Percentiles rank a stretch among this genome's conserved stretches.
phyloP scores from a whole-genome alignment of 495 filamentous ascomycete genomes.

The Amniculicola lignicola region DNA sequence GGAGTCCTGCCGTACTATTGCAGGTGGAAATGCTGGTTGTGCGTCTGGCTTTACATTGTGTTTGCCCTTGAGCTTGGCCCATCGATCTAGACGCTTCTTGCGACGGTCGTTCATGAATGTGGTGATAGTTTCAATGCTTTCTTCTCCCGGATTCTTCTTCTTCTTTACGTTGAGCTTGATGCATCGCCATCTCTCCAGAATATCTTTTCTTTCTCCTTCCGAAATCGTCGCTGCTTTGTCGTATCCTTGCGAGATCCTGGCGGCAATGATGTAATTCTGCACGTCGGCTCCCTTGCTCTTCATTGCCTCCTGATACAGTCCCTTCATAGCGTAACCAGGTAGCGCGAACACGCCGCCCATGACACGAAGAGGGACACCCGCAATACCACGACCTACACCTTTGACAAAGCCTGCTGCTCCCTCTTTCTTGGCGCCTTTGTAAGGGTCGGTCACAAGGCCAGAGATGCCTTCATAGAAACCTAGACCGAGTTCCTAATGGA shows the following conservation, averaged over 20 bases:
- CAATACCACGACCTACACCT: constrained; percentile 43
- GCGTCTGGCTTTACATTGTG: constrained; percentile 12
- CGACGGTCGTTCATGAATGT: constrained; percentile 37
- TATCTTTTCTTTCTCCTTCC: constrained; percentile 53
- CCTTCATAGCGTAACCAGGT: constrained; percentile 43
- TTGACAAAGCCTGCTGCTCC: constrained; percentile 41
- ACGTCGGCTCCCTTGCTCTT: constrained; percentile 60
- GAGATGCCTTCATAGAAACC: constrained; percentile 41
- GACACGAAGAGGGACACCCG: constrained; percentile 32
- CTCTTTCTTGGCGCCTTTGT: constrained; percentile 41
- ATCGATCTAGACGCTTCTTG: constrained; percentile 35
- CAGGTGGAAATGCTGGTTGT: constrained; percentile 11
- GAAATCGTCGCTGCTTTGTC: constrained; percentile 54
- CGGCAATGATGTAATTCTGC: constrained; percentile 67
- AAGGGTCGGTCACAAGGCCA: constrained; percentile 41
- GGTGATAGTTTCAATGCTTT: constrained; percentile 35
- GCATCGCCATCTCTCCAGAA: constrained; percentile 56
- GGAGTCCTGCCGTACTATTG: constrained; percentile 10
- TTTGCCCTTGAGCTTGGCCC: constrained; percentile 13
- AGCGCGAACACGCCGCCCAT: constrained; percentile 34
- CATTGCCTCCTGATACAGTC: constrained; percentile 69
- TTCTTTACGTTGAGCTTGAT: constrained; percentile 54
- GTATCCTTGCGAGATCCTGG: constrained; percentile 68
- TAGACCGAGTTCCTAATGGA: constrained; percentile 31
- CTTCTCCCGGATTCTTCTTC: constrained; percentile 52